Conservation (phyloP, 768 basidiomycete genomes). For the Suillus spraguei region DNA sequence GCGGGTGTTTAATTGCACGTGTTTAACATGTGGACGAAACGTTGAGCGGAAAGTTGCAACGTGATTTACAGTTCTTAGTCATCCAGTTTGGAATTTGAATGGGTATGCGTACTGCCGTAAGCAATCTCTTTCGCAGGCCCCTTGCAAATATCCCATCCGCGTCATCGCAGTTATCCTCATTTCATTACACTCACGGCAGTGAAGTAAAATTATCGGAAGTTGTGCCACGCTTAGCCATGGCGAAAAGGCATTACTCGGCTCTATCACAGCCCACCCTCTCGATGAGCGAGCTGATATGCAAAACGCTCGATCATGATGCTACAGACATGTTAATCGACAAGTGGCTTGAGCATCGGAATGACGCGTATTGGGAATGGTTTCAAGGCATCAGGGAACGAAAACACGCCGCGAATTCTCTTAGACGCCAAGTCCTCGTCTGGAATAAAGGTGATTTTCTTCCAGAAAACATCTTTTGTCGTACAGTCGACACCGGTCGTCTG, state of each 20-base stretch:
- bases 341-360: conserved; percentile 79
- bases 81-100: background rate
- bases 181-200: background rate
- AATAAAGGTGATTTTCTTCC: conserved; percentile 76
- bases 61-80: background rate
- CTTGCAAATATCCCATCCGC: background rate
- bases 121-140: conserved; percentile 2
- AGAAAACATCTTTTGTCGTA: conserved; percentile 79
- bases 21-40: background rate
- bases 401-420: conserved; percentile 52
- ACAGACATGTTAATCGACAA: conserved; percentile 82
- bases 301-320: conserved; percentile 73
- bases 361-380: conserved; percentile 81
- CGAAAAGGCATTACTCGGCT: conserved; percentile 55
- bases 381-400: conserved; percentile 66
- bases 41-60: background rate
- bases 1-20: background rate
- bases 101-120: conserved; percentile 21
- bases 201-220: conserved; percentile 15
- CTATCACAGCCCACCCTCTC: conserved; percentile 66
- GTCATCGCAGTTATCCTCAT: background rate
- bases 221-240: conserved; percentile 19
- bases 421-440: conserved; percentile 52
- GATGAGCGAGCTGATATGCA: conserved; percentile 80
- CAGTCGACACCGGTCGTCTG: conserved; percentile 75